Base-by-base conservation (phyloP, 2,329 filamentous ascomycete genomes). In the Trichocomaceae sp. region DNA sequence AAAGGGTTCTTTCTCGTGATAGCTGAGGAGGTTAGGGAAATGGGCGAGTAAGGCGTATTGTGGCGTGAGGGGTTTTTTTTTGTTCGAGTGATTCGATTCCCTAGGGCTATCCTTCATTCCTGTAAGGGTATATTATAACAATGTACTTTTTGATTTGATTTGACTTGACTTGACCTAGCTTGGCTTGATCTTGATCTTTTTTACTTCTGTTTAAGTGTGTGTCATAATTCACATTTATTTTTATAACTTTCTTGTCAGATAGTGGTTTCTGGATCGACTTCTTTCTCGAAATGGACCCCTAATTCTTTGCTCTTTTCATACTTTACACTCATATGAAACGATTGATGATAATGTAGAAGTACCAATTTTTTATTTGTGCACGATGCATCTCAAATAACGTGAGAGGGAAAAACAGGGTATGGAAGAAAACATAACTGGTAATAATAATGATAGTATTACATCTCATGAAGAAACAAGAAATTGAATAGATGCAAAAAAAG, bases 1-100 rank as follows among this genome's bases (percentile, higher is more conserved):
- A 50, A 50, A 51, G 53, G 53, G 53, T 37, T 55, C 44, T 55
- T 41, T 37, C 47, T 55, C 4, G 47, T 26, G 31, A 50, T 35
- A 31, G 51, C 51, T 20, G 51, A 44, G 33, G 23, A 4, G 23
- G 23, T 3, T 26, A 26, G 7, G 51, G 39, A 31, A 31, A 29
- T 26, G 31, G 35, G 47, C 26, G 35, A 17, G 46, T 37, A 51
- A 55, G 47, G 48, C 51, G 51, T 53, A 53, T 31, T 44, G 42
- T 46, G 50, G 42, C 51, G 37, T 45, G 44, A 35, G 8, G 17
- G n/a, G n/a, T n/a, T 19, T 45, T 47, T 53, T 35, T 47, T 41
- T n/a, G 2, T 12, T 35, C 17, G 5, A 41, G 20, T 41, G 39
- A 22, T 42, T 42, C 39, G 19, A 19, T 22, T 42, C 39, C 10